phyloP scores from a whole-genome alignment of 768 basidiomycete genomes.

The Xerocomus potaroensis region DNA sequence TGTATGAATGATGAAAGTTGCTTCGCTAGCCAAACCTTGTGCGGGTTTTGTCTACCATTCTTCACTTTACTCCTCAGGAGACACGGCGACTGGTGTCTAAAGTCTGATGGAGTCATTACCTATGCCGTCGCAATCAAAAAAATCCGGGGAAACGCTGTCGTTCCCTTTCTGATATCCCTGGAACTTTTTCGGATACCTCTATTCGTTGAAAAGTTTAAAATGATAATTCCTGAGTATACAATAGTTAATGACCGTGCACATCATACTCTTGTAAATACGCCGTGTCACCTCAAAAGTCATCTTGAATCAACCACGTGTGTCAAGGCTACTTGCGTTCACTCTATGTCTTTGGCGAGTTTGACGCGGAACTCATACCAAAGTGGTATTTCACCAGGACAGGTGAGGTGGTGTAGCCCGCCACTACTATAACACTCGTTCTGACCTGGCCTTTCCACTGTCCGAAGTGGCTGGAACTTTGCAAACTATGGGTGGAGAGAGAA shows the following conservation, averaged over 20 bases:
- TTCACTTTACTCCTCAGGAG: slow-evolving; percentile 95
- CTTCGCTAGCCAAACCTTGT: slow-evolving; percentile 74
- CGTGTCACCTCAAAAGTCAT: no score
- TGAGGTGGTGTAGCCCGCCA: no score
- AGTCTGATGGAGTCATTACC: slow-evolving; percentile 41
- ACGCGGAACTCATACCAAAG: slow-evolving; percentile 73
- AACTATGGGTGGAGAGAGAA: slow-evolving; percentile 54
- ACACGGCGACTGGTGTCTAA: slow-evolving; percentile 85
- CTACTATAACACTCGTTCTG: slow-evolving; percentile 1
- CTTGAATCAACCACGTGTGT: no score
- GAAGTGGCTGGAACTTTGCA: slow-evolving; percentile 70
- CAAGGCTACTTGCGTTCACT: no score
- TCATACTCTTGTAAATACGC: no score
- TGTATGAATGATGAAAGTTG: slow-evolving; percentile 5
- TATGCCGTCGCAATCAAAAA: background rate
- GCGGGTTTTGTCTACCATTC: slow-evolving; percentile 84
- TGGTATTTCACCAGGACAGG: slow-evolving; percentile 62
- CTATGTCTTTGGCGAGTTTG: slow-evolving; percentile 65
- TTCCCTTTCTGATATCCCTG: background rate
- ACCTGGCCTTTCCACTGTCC: background rate
- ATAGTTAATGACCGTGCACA: no score
- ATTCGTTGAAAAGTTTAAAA: background rate
- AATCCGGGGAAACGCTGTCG: background rate
- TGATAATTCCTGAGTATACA: no score
- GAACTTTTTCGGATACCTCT: background rate